These are phyloP conservation scores for Penicillium corylophilum DNA, from an alignment of 2,329 filamentous ascomycete species.

Conservation along the genomic window DNA sequence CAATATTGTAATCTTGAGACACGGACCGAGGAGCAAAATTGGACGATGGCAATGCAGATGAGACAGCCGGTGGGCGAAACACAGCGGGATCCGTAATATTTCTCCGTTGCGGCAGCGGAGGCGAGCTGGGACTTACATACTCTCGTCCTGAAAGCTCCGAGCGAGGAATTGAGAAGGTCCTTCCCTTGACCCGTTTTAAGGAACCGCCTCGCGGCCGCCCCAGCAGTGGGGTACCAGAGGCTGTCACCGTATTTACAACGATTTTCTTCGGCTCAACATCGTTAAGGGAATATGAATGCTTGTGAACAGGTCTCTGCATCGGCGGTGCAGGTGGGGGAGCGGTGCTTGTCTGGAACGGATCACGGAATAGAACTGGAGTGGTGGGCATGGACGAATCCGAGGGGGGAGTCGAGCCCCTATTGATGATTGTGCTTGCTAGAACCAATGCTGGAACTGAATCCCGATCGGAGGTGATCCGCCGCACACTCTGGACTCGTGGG, in stretches of 20 bases:
- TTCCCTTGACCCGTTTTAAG: conserved; percentile 29
- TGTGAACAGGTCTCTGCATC: conserved; percentile 14
- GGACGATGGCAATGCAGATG: conserved; percentile 27
- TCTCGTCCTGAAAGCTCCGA: conserved; percentile 28
- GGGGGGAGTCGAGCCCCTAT: conserved; percentile 21
- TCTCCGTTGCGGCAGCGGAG: conserved; percentile 31
- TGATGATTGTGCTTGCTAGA: conserved; percentile 42
- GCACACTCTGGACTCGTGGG: conserved; percentile 37
- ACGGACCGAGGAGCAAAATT: conserved; percentile 22
- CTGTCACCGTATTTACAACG: conserved; percentile 22
- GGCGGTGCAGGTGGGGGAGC: conserved; percentile 4
- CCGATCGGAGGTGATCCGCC: conserved; percentile 46
- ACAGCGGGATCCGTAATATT: conserved; percentile 44
- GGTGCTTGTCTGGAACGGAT: conserved; percentile 29
- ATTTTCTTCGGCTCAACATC: conserved; percentile 26
- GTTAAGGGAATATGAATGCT: conserved; percentile 19
- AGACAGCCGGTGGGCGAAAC: conserved; percentile 36
- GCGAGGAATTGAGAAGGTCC: conserved; percentile 31
- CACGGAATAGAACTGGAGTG: conserved; percentile 30
- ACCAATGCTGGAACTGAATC: conserved; percentile 50
- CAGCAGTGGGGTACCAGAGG: conserved; percentile 21
- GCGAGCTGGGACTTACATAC: conserved; percentile 24
- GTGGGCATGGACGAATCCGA: conserved; percentile 21
- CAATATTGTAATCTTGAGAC: conserved; percentile 25
- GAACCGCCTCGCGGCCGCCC: conserved; percentile 35